Percentiles rank a stretch among this genome's conserved stretches.
These are phyloP conservation scores for Danielozyma ontarioensis DNA, from an alignment of 805 yeast species.

Conservation along the genomic window DNA sequence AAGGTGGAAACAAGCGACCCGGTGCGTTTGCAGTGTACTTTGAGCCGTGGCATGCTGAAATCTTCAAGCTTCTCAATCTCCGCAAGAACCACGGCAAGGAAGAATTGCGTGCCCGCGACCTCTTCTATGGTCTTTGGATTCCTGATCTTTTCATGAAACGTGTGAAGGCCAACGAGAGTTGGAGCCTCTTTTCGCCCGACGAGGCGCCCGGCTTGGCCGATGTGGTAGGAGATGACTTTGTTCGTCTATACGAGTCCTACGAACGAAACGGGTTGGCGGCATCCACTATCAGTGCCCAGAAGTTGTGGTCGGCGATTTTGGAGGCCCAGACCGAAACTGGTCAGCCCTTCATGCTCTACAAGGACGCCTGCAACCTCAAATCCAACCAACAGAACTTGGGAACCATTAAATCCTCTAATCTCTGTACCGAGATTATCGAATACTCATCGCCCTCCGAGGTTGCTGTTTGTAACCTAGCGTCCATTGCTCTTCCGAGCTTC, in stretches of 20 bases:
- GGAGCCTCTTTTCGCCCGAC: slow-evolving; percentile 90
- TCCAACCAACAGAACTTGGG: slow-evolving; percentile 92
- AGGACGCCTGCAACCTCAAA: slow-evolving; percentile 84
- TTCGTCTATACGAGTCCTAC: slow-evolving; percentile 61
- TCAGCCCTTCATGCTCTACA: slow-evolving; percentile 89
- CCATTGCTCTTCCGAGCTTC: slow-evolving; percentile 82
- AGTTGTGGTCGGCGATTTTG: slow-evolving; percentile 82
- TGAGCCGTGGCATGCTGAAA: slow-evolving; percentile 97
- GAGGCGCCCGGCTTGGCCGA: slow-evolving; percentile 84
- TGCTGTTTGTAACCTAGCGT: slow-evolving; percentile 93
- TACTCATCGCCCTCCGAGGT: slow-evolving; percentile 89
- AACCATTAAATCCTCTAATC: slow-evolving; percentile 84
- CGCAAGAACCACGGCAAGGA: slow-evolving; percentile 95
- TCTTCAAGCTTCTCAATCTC: slow-evolving; percentile 79
- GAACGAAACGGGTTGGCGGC: slow-evolving; percentile 65
- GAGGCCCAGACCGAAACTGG: slow-evolving; percentile 97
- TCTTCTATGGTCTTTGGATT: slow-evolving; percentile 91
- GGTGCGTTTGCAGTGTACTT: slow-evolving; percentile 93
- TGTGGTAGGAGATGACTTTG: slow-evolving; percentile 81
- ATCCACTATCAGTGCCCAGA: slow-evolving; percentile 71
- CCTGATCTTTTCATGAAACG: slow-evolving; percentile 92
- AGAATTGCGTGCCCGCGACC: slow-evolving; percentile 87
- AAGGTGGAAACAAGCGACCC: slow-evolving; percentile 97
- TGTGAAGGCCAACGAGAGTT: slow-evolving; percentile 69
- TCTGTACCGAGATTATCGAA: slow-evolving; percentile 93